Base-by-base conservation (phyloP, 176 grass and related monocot genomes). In the Alopecurus myosuroides region DNA sequence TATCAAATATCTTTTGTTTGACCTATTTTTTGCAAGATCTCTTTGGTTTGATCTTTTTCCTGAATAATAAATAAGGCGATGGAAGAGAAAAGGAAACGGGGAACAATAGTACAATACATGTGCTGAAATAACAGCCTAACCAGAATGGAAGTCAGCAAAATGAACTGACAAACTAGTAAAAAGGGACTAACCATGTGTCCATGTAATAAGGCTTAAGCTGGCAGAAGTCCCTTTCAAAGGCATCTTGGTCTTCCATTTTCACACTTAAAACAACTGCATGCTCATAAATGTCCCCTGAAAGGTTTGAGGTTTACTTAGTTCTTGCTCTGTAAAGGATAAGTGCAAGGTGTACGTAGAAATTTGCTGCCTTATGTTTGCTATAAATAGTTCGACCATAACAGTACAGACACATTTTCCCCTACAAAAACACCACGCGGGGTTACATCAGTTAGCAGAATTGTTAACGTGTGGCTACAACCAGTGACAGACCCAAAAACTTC, bases 191-290 rank as follows among this genome's bases (percentile, higher is more conserved):
- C 96, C 93, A 92, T 70, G 96, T 89, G 68, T 98, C 96, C 80
- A 94, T 95, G 77, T 98, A 98, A 73, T 95, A 98, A 44, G 96
- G 97, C 41, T 95, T 95, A 46, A 94, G 89, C 78, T 95, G 97
- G 74, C 92, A 94, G 76, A 98, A 95, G 82, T 98, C 93, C 8
- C 97, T 90, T 75, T 98, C 97, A 79, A 98, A 98, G 0, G 97
- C 87, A 86, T 94, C 91, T 84, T 95, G 97, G 53, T 99, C 93
- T 94, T 99, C 97, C 68, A 88, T 93, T 82, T 99, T 96, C 81
- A 96, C 93, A 72, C 97, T 99, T 70, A 99, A 63, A 63, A 94
- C 70, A 79, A 99, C 90, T 2, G 91, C 91, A 84, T 96, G 93
- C 44, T 99, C 93, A 25, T 92, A 96, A 70, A 99, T 96, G 84